Conservation (phyloP, 2,329 filamentous ascomycete genomes). For the Microdochium trichocladiopsis region DNA sequence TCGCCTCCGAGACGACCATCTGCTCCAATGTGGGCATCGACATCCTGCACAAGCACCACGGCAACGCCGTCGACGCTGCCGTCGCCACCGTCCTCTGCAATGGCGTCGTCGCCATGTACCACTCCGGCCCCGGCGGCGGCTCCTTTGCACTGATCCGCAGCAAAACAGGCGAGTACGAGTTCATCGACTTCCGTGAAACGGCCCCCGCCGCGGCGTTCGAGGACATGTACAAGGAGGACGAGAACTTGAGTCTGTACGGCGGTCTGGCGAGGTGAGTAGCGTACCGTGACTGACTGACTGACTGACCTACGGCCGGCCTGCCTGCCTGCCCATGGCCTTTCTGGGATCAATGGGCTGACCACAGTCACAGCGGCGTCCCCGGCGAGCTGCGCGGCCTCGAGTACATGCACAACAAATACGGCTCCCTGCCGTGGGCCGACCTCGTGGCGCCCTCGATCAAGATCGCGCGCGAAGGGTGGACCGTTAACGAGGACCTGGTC, state of each 20-base stretch:
- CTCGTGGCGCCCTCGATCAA: conserved; percentile 66
- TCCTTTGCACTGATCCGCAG: conserved; percentile 81
- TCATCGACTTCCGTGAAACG: conserved; percentile 78
- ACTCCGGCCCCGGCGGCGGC: conserved; percentile 79
- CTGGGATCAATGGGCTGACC: no score
- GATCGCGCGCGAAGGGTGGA: conserved; percentile 67
- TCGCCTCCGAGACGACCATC: conserved; percentile 62
- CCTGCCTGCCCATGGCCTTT: no score
- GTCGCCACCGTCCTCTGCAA: conserved; percentile 70
- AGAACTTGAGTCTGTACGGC: conserved; percentile 54
- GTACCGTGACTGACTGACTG: no score
- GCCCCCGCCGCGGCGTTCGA: conserved; percentile 73
- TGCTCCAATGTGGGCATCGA: conserved; percentile 65
- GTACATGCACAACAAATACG: conserved; percentile 64
- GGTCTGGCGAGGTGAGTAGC: conserved; percentile 63
- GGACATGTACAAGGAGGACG: conserved; percentile 74
- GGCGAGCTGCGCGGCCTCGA: conserved; percentile 69
- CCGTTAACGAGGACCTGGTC: conserved; percentile 58
- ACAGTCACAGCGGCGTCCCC: conserved; percentile 50
- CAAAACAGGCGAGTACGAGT: conserved; percentile 68
- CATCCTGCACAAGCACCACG: conserved; percentile 42
- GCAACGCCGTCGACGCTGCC: conserved; percentile 71
- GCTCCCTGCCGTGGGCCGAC: conserved; percentile 54
- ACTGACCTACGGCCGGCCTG: no score
- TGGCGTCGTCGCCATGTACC: conserved; percentile 70